phyloP scores from a whole-genome alignment of 1,284 basidiomycete genomes.

The Pholiota adiposa region DNA sequence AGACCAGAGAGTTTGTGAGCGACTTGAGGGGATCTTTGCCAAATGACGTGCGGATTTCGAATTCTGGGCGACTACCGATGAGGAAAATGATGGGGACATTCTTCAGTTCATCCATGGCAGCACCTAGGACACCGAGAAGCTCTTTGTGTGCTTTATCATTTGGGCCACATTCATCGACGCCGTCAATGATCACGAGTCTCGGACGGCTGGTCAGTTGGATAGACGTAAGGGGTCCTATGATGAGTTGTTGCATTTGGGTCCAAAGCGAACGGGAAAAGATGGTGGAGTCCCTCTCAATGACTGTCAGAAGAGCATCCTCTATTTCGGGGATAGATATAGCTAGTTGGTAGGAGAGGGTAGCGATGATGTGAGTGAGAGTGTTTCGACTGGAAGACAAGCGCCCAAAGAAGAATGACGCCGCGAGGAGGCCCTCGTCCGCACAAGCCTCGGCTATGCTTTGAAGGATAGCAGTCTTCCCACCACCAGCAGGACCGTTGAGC shows the following conservation, averaged over 20 bases:
- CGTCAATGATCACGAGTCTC: not conserved
- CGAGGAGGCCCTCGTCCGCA: too few species aligned
- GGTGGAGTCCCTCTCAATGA: not conserved
- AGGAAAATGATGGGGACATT: not conserved
- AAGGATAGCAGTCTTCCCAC: too few species aligned
- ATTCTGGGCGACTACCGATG: slow-evolving; percentile 12
- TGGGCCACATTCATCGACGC: slow-evolving; percentile 7
- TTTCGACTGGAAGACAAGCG: not conserved
- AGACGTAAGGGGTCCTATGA: not conserved
- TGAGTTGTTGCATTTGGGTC: not conserved
- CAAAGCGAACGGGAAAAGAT: not conserved
- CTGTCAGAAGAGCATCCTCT: not conserved
- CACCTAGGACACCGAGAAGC: not conserved
- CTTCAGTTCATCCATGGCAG: not conserved
- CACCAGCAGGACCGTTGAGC: slow-evolving; percentile 4
- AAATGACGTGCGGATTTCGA: slow-evolving; percentile 5
- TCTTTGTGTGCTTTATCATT: not conserved
- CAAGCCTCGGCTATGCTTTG: too few species aligned
- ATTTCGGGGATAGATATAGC: not conserved
- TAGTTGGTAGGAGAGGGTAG: slow-evolving; percentile 6
- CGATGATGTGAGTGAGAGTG: not conserved
- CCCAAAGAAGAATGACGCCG: too few species aligned
- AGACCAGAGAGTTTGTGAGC: not conserved
- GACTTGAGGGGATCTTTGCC: not conserved
- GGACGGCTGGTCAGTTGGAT: not conserved